phyloP scores from a whole-genome alignment of 371 early-diverging fungal species.

The Mucor racemosus region DNA sequence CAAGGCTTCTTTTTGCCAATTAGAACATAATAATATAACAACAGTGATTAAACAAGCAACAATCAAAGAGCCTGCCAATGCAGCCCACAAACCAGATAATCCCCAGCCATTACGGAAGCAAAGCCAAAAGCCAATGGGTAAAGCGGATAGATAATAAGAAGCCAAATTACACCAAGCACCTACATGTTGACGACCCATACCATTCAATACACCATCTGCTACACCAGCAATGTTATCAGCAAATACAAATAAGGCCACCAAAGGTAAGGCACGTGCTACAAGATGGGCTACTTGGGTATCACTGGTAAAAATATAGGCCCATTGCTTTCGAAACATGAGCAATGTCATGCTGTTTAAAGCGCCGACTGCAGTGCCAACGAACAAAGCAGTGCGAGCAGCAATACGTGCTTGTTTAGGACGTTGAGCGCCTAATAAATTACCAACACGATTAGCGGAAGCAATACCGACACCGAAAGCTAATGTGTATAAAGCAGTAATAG shows the following conservation, averaged over 20 bases:
- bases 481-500: conserved; percentile 70
- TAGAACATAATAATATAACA: conserved; percentile 35
- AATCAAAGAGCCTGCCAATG: conserved; percentile 39
- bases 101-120: conserved; percentile 60
- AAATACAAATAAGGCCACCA: conserved; percentile 80
- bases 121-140: conserved; percentile 68
- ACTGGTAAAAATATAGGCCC: conserved; percentile 70
- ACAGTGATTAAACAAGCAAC: conserved; percentile 32
- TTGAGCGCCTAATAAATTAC: conserved; percentile 71
- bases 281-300: conserved; percentile 66
- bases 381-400: conserved; percentile 49
- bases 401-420: conserved; percentile 51
- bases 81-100: conserved; percentile 70
- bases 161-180: conserved; percentile 70
- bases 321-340: conserved; percentile 45
- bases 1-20: conserved; percentile 36
- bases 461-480: conserved; percentile 67
- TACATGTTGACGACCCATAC: conserved; percentile 70
- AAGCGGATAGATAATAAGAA: conserved; percentile 65
- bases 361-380: conserved; percentile 39
- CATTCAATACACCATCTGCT: conserved; percentile 72
- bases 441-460: conserved; percentile 77
- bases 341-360: conserved; percentile 34
- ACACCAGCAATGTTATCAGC: conserved; percentile 70
- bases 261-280: conserved; percentile 71